phyloP scores from a whole-genome alignment of 352 stramenopile genomes.

The Phytopythium sindhum region DNA sequence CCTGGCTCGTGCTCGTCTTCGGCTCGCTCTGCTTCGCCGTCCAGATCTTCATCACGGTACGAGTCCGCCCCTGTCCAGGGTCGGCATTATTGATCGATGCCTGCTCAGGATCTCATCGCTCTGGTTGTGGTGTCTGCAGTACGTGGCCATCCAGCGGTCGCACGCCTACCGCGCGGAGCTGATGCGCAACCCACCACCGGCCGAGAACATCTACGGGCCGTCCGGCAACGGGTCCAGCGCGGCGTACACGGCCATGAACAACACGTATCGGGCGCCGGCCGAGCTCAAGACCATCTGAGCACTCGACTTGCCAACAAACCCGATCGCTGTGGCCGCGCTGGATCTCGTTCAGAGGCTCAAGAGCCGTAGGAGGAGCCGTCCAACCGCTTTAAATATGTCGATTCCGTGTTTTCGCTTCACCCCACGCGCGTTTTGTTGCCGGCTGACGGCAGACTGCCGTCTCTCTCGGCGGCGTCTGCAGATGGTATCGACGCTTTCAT shows the following conservation, averaged over 20 bases:
- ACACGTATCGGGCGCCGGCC: slow-evolving; percentile 42
- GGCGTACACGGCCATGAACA: slow-evolving; percentile 67
- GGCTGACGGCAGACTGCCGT: too few relatives aligned
- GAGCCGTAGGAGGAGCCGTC: not conserved
- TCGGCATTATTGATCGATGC: not conserved
- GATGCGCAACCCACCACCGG: slow-evolving; percentile 75
- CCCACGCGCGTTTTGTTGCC: not conserved
- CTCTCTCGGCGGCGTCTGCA: not conserved
- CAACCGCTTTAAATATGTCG: not conserved
- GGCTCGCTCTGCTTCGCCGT: slow-evolving; percentile 63
- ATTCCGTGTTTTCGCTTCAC: not conserved
- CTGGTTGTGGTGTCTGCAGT: slow-evolving; percentile 21
- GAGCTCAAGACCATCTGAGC: slow-evolving; percentile 78
- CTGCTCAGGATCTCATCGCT: not conserved
- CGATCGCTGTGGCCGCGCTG: not conserved
- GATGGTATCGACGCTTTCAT: not conserved
- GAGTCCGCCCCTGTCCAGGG: not conserved
- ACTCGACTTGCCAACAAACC: not conserved
- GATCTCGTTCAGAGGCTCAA: not conserved
- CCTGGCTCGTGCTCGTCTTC: slow-evolving; percentile 65
- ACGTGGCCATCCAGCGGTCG: slow-evolving; percentile 71
- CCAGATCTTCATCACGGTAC: slow-evolving; percentile 68
- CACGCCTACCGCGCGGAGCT: slow-evolving; percentile 78
- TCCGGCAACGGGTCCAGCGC: slow-evolving; percentile 29
- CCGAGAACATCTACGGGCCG: slow-evolving; percentile 72